phyloP scores from a whole-genome alignment of 1,139 yeast species.

The Yamadazyma diddensiae region DNA sequence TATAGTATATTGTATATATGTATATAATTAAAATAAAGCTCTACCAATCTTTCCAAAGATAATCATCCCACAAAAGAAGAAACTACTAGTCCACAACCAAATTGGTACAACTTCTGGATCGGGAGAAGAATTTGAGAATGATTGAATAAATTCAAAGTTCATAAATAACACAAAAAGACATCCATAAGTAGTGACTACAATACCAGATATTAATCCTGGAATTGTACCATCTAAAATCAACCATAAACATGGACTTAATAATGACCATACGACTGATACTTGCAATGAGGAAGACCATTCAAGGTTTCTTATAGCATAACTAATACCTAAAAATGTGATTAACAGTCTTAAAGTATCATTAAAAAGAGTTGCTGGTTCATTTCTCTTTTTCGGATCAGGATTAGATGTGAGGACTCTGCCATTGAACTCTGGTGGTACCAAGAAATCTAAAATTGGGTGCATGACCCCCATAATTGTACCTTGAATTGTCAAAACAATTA shows the following conservation, averaged over 20 bases:
- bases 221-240: conserved; percentile 71
- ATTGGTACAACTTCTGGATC: conserved; percentile 31
- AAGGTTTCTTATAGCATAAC: conserved; percentile 77
- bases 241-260: conserved; percentile 81
- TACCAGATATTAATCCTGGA: conserved; percentile 57
- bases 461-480: conserved; percentile 64
- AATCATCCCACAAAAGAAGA: conserved; percentile 65
- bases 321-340: conserved; percentile 78
- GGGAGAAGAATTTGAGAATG: conserved; percentile 10
- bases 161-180: conserved; percentile 36
- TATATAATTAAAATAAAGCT: conserved; percentile 33
- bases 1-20: too few species aligned
- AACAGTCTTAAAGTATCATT: conserved; percentile 53
- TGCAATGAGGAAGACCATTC: conserved; percentile 79
- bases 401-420: conserved; percentile 28
- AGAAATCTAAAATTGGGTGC: conserved; percentile 58
- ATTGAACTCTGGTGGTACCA: conserved; percentile 36
- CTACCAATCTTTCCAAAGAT: conserved; percentile 75
- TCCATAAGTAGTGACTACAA: conserved; percentile 38
- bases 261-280: conserved; percentile 71
- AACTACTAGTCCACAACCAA: conserved; percentile 55
- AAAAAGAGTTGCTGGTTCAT: conserved; percentile 24
- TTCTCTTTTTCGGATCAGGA: conserved; percentile 28
- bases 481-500: conserved; percentile 34
- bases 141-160: conserved; percentile 18